Conservation (phyloP, 108 stramenopile genomes). For the Aurantiochytrium sp. region DNA sequence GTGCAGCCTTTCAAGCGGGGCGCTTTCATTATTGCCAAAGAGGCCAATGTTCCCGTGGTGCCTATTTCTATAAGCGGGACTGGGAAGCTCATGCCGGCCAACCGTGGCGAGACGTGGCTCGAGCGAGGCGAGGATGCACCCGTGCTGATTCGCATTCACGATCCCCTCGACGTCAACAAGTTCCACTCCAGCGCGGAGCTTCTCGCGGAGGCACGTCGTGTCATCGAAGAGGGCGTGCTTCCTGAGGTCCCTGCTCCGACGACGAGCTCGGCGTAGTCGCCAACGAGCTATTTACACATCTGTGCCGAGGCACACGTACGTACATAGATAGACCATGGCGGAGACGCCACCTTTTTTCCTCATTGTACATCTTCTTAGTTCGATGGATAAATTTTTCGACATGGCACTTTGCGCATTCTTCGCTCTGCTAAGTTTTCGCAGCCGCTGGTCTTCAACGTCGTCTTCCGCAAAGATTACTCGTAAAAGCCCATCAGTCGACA, state of each 20-base stretch:
- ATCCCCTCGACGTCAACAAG: not conserved
- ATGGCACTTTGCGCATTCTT: no score
- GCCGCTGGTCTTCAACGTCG: no score
- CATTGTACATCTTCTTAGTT: no score
- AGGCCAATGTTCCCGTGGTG: not conserved
- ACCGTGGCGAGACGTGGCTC: slow-evolving; percentile 13
- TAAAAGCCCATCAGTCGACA: no score
- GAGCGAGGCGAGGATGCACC: not conserved
- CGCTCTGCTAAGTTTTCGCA: no score
- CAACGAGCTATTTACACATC: no score
- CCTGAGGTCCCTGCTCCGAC: not conserved
- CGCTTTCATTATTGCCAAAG: slow-evolving; percentile 46
- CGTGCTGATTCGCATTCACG: not conserved
- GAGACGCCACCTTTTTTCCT: no score
- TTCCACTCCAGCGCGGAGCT: not conserved
- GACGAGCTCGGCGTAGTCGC: no score
- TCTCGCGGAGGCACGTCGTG: not conserved
- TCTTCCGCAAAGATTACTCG: no score
- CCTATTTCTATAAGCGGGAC: slow-evolving; percentile 13
- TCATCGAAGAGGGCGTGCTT: not conserved
- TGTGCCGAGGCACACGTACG: no score
- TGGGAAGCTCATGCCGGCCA: slow-evolving; percentile 1
- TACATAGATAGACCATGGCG: no score
- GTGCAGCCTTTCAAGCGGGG: slow-evolving; percentile 62
- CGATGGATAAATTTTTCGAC: no score